Evolutionary conservation across 2,329 filamentous ascomycete genomes (phyloP).

Genomic region (Neopestalotiopsis sp.): DNA sequence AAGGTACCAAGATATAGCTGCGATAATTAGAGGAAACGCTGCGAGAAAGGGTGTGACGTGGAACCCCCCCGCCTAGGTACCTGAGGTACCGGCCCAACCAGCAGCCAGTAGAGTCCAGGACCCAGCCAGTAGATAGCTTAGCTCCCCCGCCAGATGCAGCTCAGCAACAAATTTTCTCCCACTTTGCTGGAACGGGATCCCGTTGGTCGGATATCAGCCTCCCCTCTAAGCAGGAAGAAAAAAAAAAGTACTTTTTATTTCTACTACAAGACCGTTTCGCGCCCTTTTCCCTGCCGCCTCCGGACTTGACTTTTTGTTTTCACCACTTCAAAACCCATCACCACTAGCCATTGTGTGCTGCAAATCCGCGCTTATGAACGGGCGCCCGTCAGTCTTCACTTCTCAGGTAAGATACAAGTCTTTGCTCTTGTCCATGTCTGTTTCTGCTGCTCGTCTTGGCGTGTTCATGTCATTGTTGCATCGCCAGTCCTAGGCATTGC

Average conservation of each 20-base stretch:
- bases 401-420: constrained; percentile 70
- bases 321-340: constrained; percentile 27
- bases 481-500: neutral
- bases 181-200: constrained; percentile 6
- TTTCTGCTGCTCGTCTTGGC: constrained; percentile 15
- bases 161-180: constrained; percentile 17
- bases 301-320: constrained; percentile 23
- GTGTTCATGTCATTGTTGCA: neutral
- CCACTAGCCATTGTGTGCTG: constrained; percentile 18
- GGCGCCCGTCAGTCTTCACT: constrained; percentile 83
- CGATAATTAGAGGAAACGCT: neutral
- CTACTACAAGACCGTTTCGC: too few relatives aligned
- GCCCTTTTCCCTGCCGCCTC: constrained; percentile 7
- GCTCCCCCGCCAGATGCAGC: constrained; percentile 11
- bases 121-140: neutral
- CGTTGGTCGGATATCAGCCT: neutral
- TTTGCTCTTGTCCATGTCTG: constrained; percentile 12
- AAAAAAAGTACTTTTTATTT: too few relatives aligned
- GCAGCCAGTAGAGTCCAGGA: too few relatives aligned
- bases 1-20: neutral
- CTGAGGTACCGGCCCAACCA: too few relatives aligned
- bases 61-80: neutral
- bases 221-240: neutral
- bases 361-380: constrained; percentile 80
- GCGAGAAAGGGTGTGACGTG: constrained; percentile 3